Percentiles rank a stretch among this genome's conserved stretches.
Evolutionary conservation across 306 rosid species (phyloP).

Genomic region (Mucuna pruriens): DNA sequence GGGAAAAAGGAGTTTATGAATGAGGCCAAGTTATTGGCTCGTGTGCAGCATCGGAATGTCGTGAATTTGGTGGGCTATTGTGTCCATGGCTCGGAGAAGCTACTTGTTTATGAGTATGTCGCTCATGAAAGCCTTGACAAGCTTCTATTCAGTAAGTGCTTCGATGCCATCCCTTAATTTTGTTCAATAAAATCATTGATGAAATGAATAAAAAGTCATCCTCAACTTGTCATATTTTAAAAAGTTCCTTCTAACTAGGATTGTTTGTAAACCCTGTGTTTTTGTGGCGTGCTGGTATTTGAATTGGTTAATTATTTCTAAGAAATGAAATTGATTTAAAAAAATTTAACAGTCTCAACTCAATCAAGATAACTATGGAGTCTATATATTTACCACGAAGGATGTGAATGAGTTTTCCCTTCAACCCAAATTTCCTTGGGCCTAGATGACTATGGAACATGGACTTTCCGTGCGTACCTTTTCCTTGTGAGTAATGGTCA

Average conservation of each 20-base stretch:
- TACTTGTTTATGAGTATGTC: conserved; percentile 93
- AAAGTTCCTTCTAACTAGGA: not conserved
- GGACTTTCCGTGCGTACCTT: not conserved
- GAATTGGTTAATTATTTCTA: not conserved
- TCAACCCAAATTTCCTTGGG: conserved; percentile 3
- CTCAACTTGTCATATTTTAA: not conserved
- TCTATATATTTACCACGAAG: not conserved
- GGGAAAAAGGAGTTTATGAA: conserved; percentile 87
- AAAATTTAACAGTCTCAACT: not conserved
- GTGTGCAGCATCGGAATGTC: conserved; percentile 93
- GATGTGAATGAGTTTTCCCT: not conserved
- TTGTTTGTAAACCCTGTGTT: not conserved
- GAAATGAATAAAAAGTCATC: not conserved
- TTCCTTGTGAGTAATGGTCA: not conserved
- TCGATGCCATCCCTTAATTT: not conserved
- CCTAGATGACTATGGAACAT: not conserved
- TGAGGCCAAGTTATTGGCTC: conserved; percentile 89
- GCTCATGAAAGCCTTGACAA: conserved; percentile 88
- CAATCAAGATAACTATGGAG: conserved; percentile 12
- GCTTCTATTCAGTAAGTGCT: conserved; percentile 87
- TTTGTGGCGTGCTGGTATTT: not conserved
- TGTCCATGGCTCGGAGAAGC: conserved; percentile 72
- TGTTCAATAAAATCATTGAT: conserved; percentile 2
- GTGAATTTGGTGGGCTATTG: conserved; percentile 93
- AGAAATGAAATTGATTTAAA: not conserved